Conservation (phyloP, 257 asterid genomes). For the Ehretia macrophylla region DNA sequence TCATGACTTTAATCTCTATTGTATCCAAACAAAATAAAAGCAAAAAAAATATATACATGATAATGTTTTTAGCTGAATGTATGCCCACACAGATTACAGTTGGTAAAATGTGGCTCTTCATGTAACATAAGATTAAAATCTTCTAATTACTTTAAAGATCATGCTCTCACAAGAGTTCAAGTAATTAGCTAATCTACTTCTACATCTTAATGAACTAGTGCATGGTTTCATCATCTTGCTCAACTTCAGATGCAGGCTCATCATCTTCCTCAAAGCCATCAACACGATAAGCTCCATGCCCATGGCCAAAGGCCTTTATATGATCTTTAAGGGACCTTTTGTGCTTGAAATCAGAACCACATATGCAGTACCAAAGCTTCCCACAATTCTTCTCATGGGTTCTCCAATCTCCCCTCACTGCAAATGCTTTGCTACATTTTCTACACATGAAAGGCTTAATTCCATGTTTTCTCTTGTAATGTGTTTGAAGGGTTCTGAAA, state of each 20-base stretch:
- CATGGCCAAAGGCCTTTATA: conserved; percentile 69
- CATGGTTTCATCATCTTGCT: conserved; percentile 47
- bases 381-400: conserved; percentile 88
- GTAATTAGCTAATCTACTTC: background rate
- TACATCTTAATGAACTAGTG: background rate
- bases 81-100: too few species aligned
- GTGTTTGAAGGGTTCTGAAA: conserved; percentile 90
- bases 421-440: conserved; percentile 74
- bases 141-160: too few species aligned
- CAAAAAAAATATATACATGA: too few species aligned
- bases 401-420: conserved; percentile 87
- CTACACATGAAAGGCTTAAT: conserved; percentile 84
- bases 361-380: conserved; percentile 79
- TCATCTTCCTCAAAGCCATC: conserved; percentile 66
- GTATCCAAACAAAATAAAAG: too few species aligned
- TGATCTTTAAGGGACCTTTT: conserved; percentile 83
- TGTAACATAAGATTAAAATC: too few species aligned
- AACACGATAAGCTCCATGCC: conserved; percentile 74
- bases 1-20: too few species aligned
- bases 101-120: too few species aligned
- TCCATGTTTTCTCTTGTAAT: conserved; percentile 90
- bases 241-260: conserved; percentile 75
- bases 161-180: too few species aligned
- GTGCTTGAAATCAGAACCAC: conserved; percentile 80
- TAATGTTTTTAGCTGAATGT: too few species aligned